These are phyloP conservation scores for Lagenidium giganteum DNA, from an alignment of 352 stramenopile species.

Conservation along the genomic window DNA sequence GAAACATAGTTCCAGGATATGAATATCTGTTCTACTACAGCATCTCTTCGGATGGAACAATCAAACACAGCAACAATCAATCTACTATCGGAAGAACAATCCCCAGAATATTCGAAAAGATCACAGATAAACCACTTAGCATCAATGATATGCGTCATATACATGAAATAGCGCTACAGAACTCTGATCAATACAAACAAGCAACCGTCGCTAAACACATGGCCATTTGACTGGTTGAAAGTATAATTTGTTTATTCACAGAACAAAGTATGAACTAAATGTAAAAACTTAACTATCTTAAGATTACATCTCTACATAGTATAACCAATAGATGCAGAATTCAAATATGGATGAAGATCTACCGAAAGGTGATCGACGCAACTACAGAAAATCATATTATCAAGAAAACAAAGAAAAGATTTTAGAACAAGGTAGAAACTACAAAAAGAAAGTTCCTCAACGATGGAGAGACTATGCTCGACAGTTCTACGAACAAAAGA, in stretches of 20 bases:
- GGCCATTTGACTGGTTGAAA: conserved; percentile 2
- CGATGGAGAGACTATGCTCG: conserved; percentile 6
- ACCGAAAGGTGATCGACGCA: conserved; percentile 5
- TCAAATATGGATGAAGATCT: conserved; percentile 6
- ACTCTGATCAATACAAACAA: conserved; percentile 4
- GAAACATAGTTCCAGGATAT: conserved; percentile 3
- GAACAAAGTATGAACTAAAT: conserved; percentile 3
- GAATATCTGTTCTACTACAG: conserved; percentile 9
- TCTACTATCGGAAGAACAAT: conserved; percentile 7
- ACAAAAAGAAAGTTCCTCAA: conserved; percentile 5
- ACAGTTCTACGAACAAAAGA: conserved; percentile 6
- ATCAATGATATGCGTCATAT: conserved; percentile 8
- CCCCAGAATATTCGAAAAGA: conserved; percentile 6
- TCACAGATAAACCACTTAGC: conserved; percentile 6
- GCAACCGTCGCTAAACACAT: conserved; percentile 2
- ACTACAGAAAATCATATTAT: conserved; percentile 9
- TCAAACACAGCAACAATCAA: conserved; percentile 8
- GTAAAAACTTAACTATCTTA: conserved; percentile 4
- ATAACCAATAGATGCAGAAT: conserved; percentile 7
- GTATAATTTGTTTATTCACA: conserved; percentile 1
- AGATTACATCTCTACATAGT: conserved; percentile 9
- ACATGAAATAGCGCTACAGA: conserved; percentile 4
- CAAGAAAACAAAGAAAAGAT: conserved; percentile 6
- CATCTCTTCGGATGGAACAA: conserved; percentile 7
- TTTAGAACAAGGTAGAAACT: conserved; percentile 4